Evolutionary conservation across 257 asterid genomes (phyloP), one percentile per base, ranked within the genome.

Genomic region (Solanum clarkiae): DNA sequence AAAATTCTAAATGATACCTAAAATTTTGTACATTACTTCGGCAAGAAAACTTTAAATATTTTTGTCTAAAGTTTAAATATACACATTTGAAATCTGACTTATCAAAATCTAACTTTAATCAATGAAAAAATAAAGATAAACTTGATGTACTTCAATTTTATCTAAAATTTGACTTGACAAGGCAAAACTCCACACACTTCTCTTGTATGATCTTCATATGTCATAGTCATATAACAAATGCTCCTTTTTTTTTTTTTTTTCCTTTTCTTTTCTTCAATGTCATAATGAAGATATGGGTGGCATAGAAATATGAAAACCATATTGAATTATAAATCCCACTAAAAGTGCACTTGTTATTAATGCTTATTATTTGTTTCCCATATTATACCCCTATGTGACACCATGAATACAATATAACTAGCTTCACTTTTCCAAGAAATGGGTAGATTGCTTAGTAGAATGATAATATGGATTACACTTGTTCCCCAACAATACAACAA

Each of bases 361-460:
- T 86, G 85, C 85, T 59, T 60, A 81, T 84, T 69, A 84, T 88
- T 80, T 77, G 49, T 65, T 75, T 22, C 63, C 5, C 29, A 70
- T 70, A 82, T 55, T 70, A 82, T 55, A 81, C 84, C 74, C 62
- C 29, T 72, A 44, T n/a, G 24, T 17, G 77, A 53, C 85, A 80
- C 70, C 44, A 70, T 36, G 53, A 86, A 74, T 54, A 79, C 84
- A 85, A 45, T 68, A 80, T 86, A 51, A 86, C 85, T 80, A 59
- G 85, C 81, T 59, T 79, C 87, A 57, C 88, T 88, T 89, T 91
- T 80, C 86, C 87, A 87, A 90, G 87, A 57, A 88, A 89, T 86
- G 62, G 74, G 83, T 82, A 88, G 87, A 85, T 91, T 86, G 90
- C 91, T 90, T 86, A 89, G 90, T 90, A 86, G 88, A 89, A 85